These are phyloP conservation scores for Pseudocercospora fijiensis DNA, from an alignment of 2,329 filamentous ascomycete genomes.

Conservation along the genomic window DNA sequence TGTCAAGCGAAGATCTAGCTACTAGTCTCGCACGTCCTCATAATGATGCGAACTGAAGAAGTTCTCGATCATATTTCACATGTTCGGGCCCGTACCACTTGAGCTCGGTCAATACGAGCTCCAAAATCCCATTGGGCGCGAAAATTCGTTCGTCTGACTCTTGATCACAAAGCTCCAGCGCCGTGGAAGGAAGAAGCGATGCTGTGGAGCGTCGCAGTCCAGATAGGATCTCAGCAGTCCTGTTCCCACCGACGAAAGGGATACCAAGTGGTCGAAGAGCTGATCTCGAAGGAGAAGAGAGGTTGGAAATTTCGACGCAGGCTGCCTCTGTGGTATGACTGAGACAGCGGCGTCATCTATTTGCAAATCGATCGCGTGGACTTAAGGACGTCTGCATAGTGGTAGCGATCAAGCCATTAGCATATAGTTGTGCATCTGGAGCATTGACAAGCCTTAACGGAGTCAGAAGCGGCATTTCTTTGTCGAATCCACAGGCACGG, in stretches of 20 bases:
- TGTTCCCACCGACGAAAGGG: background rate
- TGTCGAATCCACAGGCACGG: too few relatives aligned
- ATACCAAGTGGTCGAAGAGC: background rate
- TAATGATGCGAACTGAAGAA: background rate
- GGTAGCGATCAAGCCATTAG: slow-evolving; percentile 2
- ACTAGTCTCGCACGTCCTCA: background rate
- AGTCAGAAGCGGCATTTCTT: too few relatives aligned
- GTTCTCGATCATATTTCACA: background rate
- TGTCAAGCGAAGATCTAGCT: background rate
- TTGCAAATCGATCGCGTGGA: background rate
- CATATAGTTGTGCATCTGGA: background rate
- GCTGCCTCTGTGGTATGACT: background rate
- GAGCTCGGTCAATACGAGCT: background rate
- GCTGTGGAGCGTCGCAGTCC: background rate
- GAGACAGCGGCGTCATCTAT: slow-evolving; percentile 2
- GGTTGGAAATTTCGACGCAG: background rate
- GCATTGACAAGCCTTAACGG: background rate
- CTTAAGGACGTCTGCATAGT: background rate
- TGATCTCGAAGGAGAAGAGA: background rate
- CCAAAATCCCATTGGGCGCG: background rate
- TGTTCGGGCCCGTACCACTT: background rate
- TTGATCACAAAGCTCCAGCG: background rate
- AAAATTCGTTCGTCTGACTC: background rate
- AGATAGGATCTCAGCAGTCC: background rate
- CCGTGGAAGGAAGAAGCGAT: background rate